phyloP scores from a whole-genome alignment of 2,329 filamentous ascomycete species.

The Pezizomycotina sp. region DNA sequence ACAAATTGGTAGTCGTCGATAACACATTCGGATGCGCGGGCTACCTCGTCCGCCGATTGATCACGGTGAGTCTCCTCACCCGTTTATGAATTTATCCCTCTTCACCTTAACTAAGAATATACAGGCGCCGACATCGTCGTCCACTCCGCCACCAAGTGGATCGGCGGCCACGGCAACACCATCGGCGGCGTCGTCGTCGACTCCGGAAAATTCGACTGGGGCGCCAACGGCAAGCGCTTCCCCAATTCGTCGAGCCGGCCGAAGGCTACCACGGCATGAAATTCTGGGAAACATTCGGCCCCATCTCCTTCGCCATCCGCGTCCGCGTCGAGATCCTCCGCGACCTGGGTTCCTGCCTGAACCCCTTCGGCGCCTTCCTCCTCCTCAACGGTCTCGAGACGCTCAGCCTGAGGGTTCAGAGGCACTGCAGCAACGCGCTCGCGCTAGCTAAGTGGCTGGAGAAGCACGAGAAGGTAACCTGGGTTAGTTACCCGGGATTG shows the following conservation, averaged over 20 bases:
- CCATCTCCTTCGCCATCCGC: constrained; percentile 66
- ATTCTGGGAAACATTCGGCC: constrained; percentile 84
- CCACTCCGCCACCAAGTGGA: constrained; percentile 69
- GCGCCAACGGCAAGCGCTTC: constrained; percentile 64
- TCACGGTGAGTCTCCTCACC: constrained; percentile 36
- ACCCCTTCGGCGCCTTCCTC: constrained; percentile 86
- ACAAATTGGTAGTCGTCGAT: constrained; percentile 44
- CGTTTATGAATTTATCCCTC: constrained; percentile 1
- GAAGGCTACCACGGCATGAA: constrained; percentile 84
- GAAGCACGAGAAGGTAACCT: constrained; percentile 65
- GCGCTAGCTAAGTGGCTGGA: constrained; percentile 69
- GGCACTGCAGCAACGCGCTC: constrained; percentile 71
- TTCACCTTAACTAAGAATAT: not conserved
- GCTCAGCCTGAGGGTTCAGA: constrained; percentile 66
- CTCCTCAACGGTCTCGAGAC: constrained; percentile 81
- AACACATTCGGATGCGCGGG: constrained; percentile 93
- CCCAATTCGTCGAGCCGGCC: constrained; percentile 82
- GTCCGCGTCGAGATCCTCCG: constrained; percentile 71
- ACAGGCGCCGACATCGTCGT: constrained; percentile 71
- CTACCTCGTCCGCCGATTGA: constrained; percentile 77
- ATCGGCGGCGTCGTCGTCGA: constrained; percentile 77
- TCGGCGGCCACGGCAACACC: constrained; percentile 85
- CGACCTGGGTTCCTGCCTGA: constrained; percentile 66
- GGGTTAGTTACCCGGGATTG: constrained; percentile 88
- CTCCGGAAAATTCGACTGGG: constrained; percentile 88